Percentiles rank a stretch among this genome's conserved stretches.
Evolutionary conservation across 306 rosid species (phyloP).

Genomic region (Quillaja saponaria): DNA sequence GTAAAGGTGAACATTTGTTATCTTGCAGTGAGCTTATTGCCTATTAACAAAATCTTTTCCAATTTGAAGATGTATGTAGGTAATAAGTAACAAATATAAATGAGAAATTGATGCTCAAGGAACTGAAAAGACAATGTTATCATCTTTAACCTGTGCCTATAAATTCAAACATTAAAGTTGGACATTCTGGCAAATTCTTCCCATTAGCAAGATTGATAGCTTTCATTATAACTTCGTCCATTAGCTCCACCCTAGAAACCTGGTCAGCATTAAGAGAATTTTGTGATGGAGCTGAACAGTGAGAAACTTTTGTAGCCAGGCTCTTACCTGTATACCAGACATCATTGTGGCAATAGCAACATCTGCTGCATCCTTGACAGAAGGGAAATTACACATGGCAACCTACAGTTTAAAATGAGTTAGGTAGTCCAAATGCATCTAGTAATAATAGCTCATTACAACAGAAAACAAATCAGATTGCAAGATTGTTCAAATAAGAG

Average conservation of each 20-base stretch:
- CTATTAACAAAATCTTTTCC: constrained; percentile 13
- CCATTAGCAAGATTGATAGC: constrained; percentile 94
- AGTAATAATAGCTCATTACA: neutral
- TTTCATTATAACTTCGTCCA: constrained; percentile 92
- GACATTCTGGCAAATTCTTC: constrained; percentile 70
- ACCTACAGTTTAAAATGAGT: constrained; percentile 53
- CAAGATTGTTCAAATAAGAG: constrained; percentile 16
- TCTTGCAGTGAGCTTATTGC: constrained; percentile 7
- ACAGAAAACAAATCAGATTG: constrained; percentile 11
- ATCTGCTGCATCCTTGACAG: constrained; percentile 92
- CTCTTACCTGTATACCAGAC: constrained; percentile 87
- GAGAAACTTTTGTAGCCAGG: constrained; percentile 27
- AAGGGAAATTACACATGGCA: constrained; percentile 95
- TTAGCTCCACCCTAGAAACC: constrained; percentile 94
- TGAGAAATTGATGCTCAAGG: constrained; percentile 23
- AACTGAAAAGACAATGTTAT: constrained; percentile 3
- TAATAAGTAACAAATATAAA: constrained; percentile 8
- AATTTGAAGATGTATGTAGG: constrained; percentile 15
- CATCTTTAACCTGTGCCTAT: constrained; percentile 82
- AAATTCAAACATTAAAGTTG: constrained; percentile 91
- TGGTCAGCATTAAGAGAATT: constrained; percentile 35
- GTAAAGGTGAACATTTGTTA: too few relatives aligned
- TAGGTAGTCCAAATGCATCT: constrained; percentile 20
- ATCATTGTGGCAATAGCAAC: constrained; percentile 91
- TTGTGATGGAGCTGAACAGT: constrained; percentile 13